These are phyloP conservation scores for Selaginella tamariscina DNA, from an alignment of 75 land plant genomes.

Conservation along the genomic window DNA sequence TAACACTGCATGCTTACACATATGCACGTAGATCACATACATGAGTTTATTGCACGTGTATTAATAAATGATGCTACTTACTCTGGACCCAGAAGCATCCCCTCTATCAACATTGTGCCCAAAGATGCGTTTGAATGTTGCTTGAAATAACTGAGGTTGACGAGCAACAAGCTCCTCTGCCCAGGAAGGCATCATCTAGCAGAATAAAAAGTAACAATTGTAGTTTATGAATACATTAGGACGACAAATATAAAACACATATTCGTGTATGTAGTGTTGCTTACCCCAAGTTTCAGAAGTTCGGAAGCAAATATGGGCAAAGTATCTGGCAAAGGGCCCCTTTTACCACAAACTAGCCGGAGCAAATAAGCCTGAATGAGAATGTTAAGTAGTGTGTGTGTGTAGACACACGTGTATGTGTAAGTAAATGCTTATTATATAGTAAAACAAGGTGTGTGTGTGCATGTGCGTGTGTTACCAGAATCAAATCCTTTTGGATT, in stretches of 20 bases:
- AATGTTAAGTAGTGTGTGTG: neutral
- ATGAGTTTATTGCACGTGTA: too few species aligned
- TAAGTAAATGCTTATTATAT: too few species aligned
- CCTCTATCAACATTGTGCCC: conserved; percentile 27
- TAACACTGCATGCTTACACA: too few species aligned
- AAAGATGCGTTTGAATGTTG: conserved; percentile 45
- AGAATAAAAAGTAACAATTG: conserved; percentile 11
- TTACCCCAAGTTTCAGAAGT: conserved; percentile 55
- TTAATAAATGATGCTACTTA: neutral
- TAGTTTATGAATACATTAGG: neutral
- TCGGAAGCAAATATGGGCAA: conserved; percentile 53
- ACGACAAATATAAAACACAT: neutral
- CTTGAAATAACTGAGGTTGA: conserved; percentile 42
- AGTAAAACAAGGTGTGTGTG: too few species aligned
- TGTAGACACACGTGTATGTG: too few species aligned
- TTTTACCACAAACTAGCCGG: conserved; percentile 67
- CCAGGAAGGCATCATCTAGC: conserved; percentile 67
- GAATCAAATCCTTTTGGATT: conserved; percentile 43
- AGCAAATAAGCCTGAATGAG: conserved; percentile 64
- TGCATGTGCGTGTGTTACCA: conserved; percentile 32
- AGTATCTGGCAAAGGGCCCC: conserved; percentile 46
- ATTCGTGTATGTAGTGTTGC: neutral
- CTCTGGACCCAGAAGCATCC: neutral
- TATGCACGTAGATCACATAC: too few species aligned
- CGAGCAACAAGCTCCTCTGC: conserved; percentile 45